Base-by-base conservation (phyloP, 257 asterid species). In the Scutellaria barbata region DNA sequence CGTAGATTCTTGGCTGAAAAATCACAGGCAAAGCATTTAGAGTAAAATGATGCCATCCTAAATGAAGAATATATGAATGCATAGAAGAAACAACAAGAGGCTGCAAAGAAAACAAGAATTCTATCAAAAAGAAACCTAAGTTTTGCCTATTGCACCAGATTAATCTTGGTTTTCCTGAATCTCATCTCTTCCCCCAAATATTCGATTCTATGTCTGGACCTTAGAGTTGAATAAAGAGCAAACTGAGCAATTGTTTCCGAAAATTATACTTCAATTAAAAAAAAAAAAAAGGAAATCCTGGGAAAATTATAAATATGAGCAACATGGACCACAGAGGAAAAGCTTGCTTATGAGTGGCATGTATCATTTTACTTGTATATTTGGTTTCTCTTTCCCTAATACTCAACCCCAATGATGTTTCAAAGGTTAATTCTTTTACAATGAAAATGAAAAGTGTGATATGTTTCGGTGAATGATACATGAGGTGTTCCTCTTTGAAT, bases 1-100 rank as follows among this genome's bases (percentile, higher is more conserved):
- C 91, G 20, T 88, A 90, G 79, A 88, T 85, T 65, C 95, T 83
- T 13, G 95, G 95, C 96, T 90, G 92, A 79, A 85, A 73, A 83
- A 55, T 66, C 51, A 40, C 9, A 39, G 58, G 70, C 60, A 47
- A 77, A 65, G 48, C 30, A 30, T 75, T 71, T 60, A 67, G 72
- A 45, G 66, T 68, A 56, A 25, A 59, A 37, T 63, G 64, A 66
- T 47, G 80, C 41, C 54, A 30, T 57, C 55, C 41, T 58, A 73
- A 64, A 70, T 62, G 62, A 54, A 80, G 43, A 69, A 71, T n/a
- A 25, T 63, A 56, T 11, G 66, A 74, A 57, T 66, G 64, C 39
- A 43, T 30, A 63, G n/a, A 42, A 62, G 30, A 64, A 18, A 54
- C 42, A 60, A 46, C 7, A 54, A 48, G 58, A 62, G 61, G 63